phyloP scores from a whole-genome alignment of 805 yeast genomes.

The Metschnikowia koreensis region DNA sequence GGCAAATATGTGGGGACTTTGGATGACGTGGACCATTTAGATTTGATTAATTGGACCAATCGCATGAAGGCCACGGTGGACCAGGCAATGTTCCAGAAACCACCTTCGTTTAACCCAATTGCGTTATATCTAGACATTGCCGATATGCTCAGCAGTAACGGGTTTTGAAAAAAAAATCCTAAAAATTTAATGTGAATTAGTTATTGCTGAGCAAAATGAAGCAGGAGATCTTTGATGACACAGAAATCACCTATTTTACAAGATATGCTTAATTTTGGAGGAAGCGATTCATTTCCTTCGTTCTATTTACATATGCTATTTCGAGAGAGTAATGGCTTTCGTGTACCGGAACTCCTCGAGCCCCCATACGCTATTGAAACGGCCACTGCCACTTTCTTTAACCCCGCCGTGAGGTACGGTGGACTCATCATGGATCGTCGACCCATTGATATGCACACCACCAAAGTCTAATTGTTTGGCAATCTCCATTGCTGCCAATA shows the following conservation, averaged over 20 bases:
- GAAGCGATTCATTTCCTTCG: too few species aligned
- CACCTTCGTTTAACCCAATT: conserved; percentile 57
- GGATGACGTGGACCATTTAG: conserved; percentile 78
- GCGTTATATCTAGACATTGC: conserved; percentile 70
- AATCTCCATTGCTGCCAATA: conserved; percentile 29
- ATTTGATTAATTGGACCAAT: conserved; percentile 81
- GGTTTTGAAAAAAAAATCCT: conserved; percentile 50
- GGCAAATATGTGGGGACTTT: conserved; percentile 80
- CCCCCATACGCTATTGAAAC: conserved; percentile 44
- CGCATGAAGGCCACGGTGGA: conserved; percentile 40
- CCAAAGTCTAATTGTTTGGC: conserved; percentile 40
- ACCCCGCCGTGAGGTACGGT: conserved; percentile 48
- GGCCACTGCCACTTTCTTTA: conserved; percentile 37
- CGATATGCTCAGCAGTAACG: conserved; percentile 57
- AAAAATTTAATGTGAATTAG: too few species aligned
- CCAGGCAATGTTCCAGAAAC: conserved; percentile 27
- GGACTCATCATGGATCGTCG: conserved; percentile 35
- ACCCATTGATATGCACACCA: conserved; percentile 38
- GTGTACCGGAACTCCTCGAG: conserved; percentile 38
- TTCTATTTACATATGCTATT: neutral
- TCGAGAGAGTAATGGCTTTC: conserved; percentile 33
- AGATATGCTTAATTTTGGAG: neutral
- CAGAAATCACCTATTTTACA: neutral
- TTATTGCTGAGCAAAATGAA: neutral
- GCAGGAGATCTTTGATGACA: neutral